A percentile compares a stretch with the other conserved stretches of the same genome.
Evolutionary conservation across 352 stramenopile species (phyloP).

Genomic region (Phytopythium litorale): DNA sequence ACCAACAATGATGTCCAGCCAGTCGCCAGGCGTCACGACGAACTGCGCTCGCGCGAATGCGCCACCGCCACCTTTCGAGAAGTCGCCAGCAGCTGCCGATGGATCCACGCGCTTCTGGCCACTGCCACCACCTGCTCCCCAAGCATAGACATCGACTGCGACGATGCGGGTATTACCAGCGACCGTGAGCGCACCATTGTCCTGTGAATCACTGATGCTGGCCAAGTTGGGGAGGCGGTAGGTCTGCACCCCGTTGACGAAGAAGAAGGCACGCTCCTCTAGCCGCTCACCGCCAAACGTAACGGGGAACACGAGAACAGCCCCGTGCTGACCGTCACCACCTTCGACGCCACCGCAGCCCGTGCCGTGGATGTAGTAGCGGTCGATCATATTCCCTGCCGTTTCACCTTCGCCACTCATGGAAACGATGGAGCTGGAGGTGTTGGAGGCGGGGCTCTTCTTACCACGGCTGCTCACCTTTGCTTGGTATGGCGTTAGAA

Average conservation of each 20-base stretch:
- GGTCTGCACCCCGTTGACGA: slow-evolving; percentile 20
- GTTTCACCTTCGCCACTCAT: slow-evolving; percentile 21
- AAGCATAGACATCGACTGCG: slow-evolving; percentile 65
- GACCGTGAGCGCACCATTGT: neutral
- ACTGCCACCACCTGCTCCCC: slow-evolving; percentile 71
- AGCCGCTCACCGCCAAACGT: slow-evolving; percentile 36
- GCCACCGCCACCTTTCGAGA: slow-evolving; percentile 60
- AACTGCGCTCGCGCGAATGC: slow-evolving; percentile 65
- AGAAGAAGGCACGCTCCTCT: slow-evolving; percentile 42
- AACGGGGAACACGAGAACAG: slow-evolving; percentile 60
- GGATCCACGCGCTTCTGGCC: slow-evolving; percentile 16
- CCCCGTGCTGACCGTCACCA: slow-evolving; percentile 39
- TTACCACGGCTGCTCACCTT: neutral
- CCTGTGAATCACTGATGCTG: no score
- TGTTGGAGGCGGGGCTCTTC: neutral
- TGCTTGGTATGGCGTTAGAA: slow-evolving; percentile 35
- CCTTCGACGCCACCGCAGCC: slow-evolving; percentile 34
- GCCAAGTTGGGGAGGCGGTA: slow-evolving; percentile 21
- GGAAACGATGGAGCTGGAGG: neutral
- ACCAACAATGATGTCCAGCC: slow-evolving; percentile 55
- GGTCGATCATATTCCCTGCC: slow-evolving; percentile 43
- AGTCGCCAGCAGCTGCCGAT: slow-evolving; percentile 2
- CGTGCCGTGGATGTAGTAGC: slow-evolving; percentile 59
- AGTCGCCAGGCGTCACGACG: slow-evolving; percentile 34
- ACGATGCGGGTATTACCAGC: slow-evolving; percentile 36